Base-by-base conservation (phyloP, 2,329 filamentous ascomycete genomes). In the Thermothelomyces thermophilus region DNA sequence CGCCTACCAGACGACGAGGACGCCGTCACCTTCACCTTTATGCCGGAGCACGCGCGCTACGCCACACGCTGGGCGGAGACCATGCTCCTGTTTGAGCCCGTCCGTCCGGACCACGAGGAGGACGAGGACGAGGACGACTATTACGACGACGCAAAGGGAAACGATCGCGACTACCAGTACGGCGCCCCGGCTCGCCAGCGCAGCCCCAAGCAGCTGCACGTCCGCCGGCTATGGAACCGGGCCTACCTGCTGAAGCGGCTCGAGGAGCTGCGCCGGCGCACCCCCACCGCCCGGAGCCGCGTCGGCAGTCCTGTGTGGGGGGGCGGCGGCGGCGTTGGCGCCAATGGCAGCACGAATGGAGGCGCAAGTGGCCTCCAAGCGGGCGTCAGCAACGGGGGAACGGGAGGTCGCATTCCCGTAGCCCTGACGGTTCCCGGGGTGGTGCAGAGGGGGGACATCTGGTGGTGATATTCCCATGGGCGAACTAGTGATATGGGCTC, bases 1-100 rank as follows among this genome's bases (percentile, higher is more conserved):
- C 59, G 58, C 14, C 55, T 58, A 3, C 57, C 59, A 16, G 59
- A 61, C 50, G 59, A 61, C 51, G 58, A 60, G 33, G 59, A 61
- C 47, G 52, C 48, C 26, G 55, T 59, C 5, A 61, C 59, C 10
- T 60, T 61, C 40, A 59, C 56, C 34, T 58, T 56, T 19, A 49
- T 50, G 33, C 55, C 57, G 31, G 48, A 41, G 41, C 49, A 60
- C 42, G 55, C 50, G 44, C 37, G 10, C 16, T 28, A 31, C 14
- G 58, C 59, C 3, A 24, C 26, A 20, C 41, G 48, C 16, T 61
- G 59, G 59, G 59, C 56, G 5, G 55, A 58, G 10, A 40, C 41
- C 10, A 57, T 59, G 54, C 40, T 61, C 2, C 51, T 61, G 10
- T 60, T 61, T 9, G 59, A 61, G 51, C 36, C 26, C 14, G 54